Percentiles rank a stretch among this genome's conserved stretches.
Conservation (phyloP, 1,284 basidiomycete species). For the Lentinus polychrous region DNA sequence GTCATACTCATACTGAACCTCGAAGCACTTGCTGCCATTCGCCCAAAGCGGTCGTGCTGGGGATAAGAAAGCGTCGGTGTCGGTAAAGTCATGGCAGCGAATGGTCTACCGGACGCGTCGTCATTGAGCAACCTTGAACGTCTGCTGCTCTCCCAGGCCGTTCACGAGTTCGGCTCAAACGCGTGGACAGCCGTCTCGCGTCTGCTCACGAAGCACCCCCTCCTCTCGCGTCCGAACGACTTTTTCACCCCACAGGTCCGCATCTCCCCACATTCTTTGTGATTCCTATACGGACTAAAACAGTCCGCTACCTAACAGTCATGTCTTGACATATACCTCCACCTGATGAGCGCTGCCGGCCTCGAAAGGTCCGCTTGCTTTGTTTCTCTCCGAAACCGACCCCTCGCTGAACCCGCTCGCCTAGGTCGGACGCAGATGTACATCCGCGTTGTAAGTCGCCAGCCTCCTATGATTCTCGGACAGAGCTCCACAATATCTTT, state of each 20-base stretch:
- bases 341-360: constrained; percentile 61
- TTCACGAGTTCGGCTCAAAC: constrained; percentile 75
- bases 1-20: background rate
- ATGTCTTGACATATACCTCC: constrained; percentile 59
- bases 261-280: constrained; percentile 14
- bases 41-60: background rate
- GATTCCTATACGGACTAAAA: constrained; percentile 17
- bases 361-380: constrained; percentile 51
- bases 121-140: constrained; percentile 48
- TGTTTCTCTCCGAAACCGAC: constrained; percentile 1
- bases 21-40: background rate
- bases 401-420: constrained; percentile 11
- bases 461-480: background rate
- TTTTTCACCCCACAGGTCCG: constrained; percentile 64
- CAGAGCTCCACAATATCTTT: constrained; percentile 3
- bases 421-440: constrained; percentile 12
- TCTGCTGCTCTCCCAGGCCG: constrained; percentile 78
- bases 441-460: background rate
- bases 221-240: constrained; percentile 52
- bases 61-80: too few species aligned
- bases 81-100: too few species aligned
- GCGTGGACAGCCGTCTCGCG: constrained; percentile 69
- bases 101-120: background rate
- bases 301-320: constrained; percentile 35
- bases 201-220: constrained; percentile 59